phyloP scores from a whole-genome alignment of 768 basidiomycete species.

The Termitomyces sp. region DNA sequence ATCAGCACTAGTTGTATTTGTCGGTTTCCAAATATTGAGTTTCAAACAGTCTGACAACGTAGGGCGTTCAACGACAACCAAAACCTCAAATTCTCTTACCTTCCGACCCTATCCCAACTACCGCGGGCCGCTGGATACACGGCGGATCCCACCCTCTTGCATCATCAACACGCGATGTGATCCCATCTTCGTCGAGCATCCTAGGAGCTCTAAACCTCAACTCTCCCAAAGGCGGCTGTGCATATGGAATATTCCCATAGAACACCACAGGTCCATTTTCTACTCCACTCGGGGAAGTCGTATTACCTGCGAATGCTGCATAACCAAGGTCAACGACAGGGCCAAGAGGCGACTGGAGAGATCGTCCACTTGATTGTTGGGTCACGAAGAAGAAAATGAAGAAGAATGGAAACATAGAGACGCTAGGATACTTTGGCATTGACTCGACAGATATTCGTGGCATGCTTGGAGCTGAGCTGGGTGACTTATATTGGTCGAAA shows the following conservation, averaged over 20 bases:
- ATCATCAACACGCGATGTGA: constrained; percentile 28
- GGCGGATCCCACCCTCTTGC: constrained; percentile 41
- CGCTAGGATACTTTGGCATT: not conserved
- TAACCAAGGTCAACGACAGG: constrained; percentile 40
- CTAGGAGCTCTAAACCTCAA: constrained; percentile 36
- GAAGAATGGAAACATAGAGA: not conserved
- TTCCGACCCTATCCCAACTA: constrained; percentile 42
- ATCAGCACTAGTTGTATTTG: constrained; percentile 27
- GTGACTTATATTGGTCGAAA: not conserved
- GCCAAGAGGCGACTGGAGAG: constrained; percentile 17
- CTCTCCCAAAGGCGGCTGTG: constrained; percentile 36
- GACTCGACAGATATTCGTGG: not conserved
- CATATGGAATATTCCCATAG: constrained; percentile 40
- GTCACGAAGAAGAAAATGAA: not conserved
- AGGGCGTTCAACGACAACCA: not conserved
- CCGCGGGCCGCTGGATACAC: constrained; percentile 44
- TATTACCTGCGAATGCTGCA: constrained; percentile 37
- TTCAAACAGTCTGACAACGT: constrained; percentile 32
- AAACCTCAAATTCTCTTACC: constrained; percentile 20
- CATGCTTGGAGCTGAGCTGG: not conserved
- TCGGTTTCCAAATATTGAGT: constrained; percentile 41
- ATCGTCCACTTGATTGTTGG: not conserved
- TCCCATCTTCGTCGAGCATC: constrained; percentile 27
- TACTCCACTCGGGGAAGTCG: constrained; percentile 33
- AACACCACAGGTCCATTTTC: constrained; percentile 34